Percentiles rank a stretch among this genome's conserved stretches.
Conservation (phyloP, 495 filamentous ascomycete genomes). For the Neurospora africana region DNA sequence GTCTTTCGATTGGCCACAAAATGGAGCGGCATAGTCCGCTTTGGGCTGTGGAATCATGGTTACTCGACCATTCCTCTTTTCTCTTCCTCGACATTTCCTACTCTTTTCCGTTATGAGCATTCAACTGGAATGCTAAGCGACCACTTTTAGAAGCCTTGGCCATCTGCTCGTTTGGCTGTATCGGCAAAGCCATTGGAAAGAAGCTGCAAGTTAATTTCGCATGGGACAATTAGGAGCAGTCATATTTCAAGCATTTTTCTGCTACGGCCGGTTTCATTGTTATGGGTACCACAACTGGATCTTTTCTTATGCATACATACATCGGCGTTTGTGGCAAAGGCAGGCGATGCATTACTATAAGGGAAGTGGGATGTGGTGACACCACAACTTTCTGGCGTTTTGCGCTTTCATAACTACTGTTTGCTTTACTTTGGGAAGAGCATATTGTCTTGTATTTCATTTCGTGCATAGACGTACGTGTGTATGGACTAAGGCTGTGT, state of each 20-base stretch:
- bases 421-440: not conserved
- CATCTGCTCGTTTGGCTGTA: not conserved
- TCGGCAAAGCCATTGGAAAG: not conserved
- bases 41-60: not conserved
- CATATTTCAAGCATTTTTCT: not conserved
- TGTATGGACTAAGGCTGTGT: not conserved
- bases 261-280: not conserved
- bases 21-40: not conserved
- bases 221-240: not conserved
- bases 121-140: not conserved
- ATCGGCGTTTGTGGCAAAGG: not conserved
- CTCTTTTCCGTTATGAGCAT: not conserved
- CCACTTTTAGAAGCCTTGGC: not conserved
- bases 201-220: not conserved
- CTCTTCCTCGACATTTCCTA: not conserved
- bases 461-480: not conserved
- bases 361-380: not conserved
- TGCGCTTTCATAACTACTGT: not conserved
- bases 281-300: not conserved
- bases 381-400: not conserved
- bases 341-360: not conserved
- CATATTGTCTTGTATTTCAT: not conserved
- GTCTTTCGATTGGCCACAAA: not conserved
- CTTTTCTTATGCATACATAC: not conserved
- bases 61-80: not conserved